Base-by-base conservation (phyloP, 2,329 filamentous ascomycete species). In the Hymenotorrendiella dingleyae region DNA sequence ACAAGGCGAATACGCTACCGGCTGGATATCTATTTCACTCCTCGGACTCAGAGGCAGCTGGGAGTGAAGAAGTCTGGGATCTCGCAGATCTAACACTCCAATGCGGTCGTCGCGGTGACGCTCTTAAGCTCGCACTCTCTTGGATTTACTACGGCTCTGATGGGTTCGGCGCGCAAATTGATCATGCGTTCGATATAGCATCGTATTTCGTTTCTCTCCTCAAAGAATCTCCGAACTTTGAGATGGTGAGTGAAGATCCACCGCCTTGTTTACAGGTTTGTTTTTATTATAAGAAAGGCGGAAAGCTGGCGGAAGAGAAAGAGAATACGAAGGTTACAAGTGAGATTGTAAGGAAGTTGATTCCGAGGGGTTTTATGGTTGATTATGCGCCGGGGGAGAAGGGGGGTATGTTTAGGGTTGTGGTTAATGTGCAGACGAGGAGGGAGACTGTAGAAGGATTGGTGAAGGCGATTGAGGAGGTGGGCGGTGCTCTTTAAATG, bases 251-350 rank as follows among this genome's bases (percentile, higher is more conserved):
- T 9, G 72, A 78, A 43, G 82, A 85, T 55, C 86, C 88, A 20
- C 82, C 90, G 35, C 86, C 87, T 0, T 97, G 91, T 65, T 68
- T 95, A 61, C 93, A 97, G 67, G 85, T 97, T 17, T 96, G 91
- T 69, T 97, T 97, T 64, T 95, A 95, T 63, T 89, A 86, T 57
- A 79, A 82, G 0, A 78, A 78, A 0, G 69, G 69, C 1, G 77
- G 80, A 2, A 55, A 63, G 44, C 50, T 84, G 42, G 58, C 63
- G 2, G 54, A 45, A 43, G 63, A 53, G 51, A 61, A 49, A 43
- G 62, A 60, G 39, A 84, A 82, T 58, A 73, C 72, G 39, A 66
- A 62, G 53, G 60, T 70, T 5, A 86, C 82, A 4, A 70, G 69
- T 50, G 62, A 65, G 28, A 72, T 85, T 36, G 71, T 73, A 5